Evolutionary conservation across 805 yeast genomes (phyloP).

Genomic region (Wickerhamomyces strasburgensis): DNA sequence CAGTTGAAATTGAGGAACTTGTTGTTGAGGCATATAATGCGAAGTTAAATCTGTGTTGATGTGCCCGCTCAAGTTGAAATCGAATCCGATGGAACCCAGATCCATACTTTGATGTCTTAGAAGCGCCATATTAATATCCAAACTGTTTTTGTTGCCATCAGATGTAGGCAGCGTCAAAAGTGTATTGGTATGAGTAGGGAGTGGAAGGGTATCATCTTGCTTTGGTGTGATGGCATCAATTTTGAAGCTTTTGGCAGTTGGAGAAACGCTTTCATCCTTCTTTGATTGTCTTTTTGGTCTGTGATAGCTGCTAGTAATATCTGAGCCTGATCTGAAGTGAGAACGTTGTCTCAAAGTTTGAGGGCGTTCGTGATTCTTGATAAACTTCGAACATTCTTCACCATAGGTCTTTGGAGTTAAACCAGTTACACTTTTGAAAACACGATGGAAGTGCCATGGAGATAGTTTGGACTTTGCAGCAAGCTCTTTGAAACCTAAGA

Average conservation of each 20-base stretch:
- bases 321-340: constrained; percentile 21
- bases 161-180: constrained; percentile 4
- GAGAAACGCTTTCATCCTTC: constrained; percentile 9
- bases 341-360: constrained; percentile 17
- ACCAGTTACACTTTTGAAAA: constrained; percentile 80
- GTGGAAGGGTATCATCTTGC: not conserved
- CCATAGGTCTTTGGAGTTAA: constrained; percentile 87
- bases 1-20: not conserved
- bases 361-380: constrained; percentile 32
- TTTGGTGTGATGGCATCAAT: not conserved
- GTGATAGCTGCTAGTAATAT: constrained; percentile 16
- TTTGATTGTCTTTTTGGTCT: constrained; percentile 7
- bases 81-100: constrained; percentile 14
- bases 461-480: constrained; percentile 79
- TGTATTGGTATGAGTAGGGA: not conserved
- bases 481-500: constrained; percentile 77
- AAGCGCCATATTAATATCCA: constrained; percentile 21
- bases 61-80: constrained; percentile 10
- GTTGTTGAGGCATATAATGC: constrained; percentile 9
- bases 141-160: constrained; percentile 15
- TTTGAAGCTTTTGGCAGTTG: constrained; percentile 2
- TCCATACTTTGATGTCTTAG: constrained; percentile 25
- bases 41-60: constrained; percentile 9
- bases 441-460: constrained; percentile 93
- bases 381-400: constrained; percentile 67